These are phyloP conservation scores for Globisporangium sylvaticum DNA, from an alignment of 352 stramenopile genomes.

Conservation along the genomic window DNA sequence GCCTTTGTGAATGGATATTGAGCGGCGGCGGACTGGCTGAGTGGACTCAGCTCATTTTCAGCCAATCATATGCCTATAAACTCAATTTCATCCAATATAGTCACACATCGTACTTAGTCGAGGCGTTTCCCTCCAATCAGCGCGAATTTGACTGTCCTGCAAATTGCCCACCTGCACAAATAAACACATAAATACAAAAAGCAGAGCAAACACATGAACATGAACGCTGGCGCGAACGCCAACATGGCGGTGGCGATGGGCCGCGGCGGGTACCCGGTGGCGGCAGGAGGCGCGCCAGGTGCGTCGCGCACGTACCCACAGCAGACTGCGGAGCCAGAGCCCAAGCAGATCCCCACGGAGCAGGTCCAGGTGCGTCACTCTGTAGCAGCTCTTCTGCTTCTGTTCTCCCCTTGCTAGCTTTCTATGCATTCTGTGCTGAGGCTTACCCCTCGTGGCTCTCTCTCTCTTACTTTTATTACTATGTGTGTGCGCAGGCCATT, in stretches of 20 bases:
- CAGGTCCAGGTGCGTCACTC: constrained; percentile 63
- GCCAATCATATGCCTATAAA: constrained; percentile 21
- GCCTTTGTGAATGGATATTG: constrained; percentile 7
- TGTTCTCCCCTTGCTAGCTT: neutral
- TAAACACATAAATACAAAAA: constrained; percentile 1
- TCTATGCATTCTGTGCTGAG: neutral
- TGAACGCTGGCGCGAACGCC: constrained; percentile 5
- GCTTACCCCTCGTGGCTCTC: neutral
- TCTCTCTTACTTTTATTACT: neutral
- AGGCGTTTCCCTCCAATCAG: neutral
- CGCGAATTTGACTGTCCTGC: neutral
- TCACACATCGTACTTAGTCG: constrained; percentile 21
- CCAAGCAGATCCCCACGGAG: constrained; percentile 75
- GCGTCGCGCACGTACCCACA: constrained; percentile 22
- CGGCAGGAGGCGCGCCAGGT: neutral
- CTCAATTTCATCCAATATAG: constrained; percentile 25
- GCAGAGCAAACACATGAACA: constrained; percentile 3
- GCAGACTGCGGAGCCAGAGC: constrained; percentile 31
- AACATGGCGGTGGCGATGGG: constrained; percentile 31
- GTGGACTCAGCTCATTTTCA: constrained; percentile 16
- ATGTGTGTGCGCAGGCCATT: constrained; percentile 48
- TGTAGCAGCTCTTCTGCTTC: neutral
- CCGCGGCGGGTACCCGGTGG: constrained; percentile 11
- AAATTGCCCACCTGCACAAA: neutral
- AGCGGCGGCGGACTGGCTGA: constrained; percentile 17